phyloP scores from a whole-genome alignment of 352 stramenopile species.

The Blastocystis hominis region DNA sequence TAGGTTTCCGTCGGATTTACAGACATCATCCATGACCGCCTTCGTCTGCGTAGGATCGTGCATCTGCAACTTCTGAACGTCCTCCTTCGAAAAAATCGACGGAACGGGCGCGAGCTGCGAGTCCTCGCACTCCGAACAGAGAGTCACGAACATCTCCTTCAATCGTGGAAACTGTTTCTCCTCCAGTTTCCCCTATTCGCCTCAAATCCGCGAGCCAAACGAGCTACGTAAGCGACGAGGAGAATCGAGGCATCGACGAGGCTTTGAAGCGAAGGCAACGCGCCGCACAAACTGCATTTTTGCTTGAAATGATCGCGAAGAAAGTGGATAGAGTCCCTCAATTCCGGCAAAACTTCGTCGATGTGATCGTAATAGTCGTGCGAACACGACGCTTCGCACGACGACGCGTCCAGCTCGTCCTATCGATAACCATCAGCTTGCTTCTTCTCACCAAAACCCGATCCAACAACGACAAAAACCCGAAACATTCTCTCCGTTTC shows the following conservation, averaged over 20 bases:
- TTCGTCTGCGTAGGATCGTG: not conserved
- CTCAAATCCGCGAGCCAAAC: not conserved
- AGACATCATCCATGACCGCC: not conserved
- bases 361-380: conserved; percentile 25
- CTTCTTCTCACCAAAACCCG: not conserved
- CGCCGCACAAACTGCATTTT: not conserved
- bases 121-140: not conserved
- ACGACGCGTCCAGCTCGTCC: no score
- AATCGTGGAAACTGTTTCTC: not conserved
- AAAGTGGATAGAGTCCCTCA: not conserved
- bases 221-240: not conserved
- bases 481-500: not conserved
- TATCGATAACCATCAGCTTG: not conserved
- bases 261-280: not conserved
- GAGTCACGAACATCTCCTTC: not conserved
- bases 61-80: not conserved
- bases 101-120: not conserved
- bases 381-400: not conserved
- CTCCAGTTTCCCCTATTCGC: not conserved
- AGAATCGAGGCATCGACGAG: not conserved
- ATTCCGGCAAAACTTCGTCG: not conserved
- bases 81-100: not conserved
- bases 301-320: not conserved
- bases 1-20: not conserved
- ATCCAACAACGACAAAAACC: not conserved